Evolutionary conservation across 2,329 filamentous ascomycete genomes (phyloP).

Genomic region (Botrytis cinerea): DNA sequence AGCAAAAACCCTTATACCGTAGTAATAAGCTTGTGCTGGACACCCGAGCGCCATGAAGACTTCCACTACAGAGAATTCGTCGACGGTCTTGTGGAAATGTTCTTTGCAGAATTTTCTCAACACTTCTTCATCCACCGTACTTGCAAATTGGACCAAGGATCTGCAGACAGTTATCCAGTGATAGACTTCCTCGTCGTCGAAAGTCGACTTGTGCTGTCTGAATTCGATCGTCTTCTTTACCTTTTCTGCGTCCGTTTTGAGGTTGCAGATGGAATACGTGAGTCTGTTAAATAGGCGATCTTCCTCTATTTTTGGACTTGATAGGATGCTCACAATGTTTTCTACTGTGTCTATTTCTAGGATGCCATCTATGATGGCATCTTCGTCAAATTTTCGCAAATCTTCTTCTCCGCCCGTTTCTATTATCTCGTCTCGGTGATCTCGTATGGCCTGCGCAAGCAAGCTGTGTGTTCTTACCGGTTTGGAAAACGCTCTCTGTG

Average conservation of each 20-base stretch:
- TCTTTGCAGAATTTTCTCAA: slow-evolving; percentile 2
- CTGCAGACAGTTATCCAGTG: slow-evolving; percentile 15
- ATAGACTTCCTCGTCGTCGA: slow-evolving; percentile 14
- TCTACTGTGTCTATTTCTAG: neutral
- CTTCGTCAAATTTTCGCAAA: neutral
- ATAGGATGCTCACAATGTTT: neutral
- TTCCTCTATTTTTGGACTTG: neutral
- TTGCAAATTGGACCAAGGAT: neutral
- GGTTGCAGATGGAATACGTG: slow-evolving; percentile 4
- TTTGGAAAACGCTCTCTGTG: neutral
- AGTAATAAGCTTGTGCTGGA: slow-evolving; percentile 15
- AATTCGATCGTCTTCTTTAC: slow-evolving; percentile 21
- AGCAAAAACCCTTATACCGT: neutral
- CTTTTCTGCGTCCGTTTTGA: neutral
- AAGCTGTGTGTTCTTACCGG: neutral
- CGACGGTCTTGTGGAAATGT: neutral
- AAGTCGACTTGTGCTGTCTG: slow-evolving; percentile 18
- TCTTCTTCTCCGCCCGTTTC: neutral
- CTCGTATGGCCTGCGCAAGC: neutral
- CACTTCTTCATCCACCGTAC: neutral
- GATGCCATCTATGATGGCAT: neutral
- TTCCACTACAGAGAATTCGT: neutral
- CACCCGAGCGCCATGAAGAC: neutral
- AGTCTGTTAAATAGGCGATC: neutral
- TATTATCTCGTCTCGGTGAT: too few species aligned